Evolutionary conservation across 768 basidiomycete genomes (phyloP).

Genomic region (Piloderma croceum): DNA sequence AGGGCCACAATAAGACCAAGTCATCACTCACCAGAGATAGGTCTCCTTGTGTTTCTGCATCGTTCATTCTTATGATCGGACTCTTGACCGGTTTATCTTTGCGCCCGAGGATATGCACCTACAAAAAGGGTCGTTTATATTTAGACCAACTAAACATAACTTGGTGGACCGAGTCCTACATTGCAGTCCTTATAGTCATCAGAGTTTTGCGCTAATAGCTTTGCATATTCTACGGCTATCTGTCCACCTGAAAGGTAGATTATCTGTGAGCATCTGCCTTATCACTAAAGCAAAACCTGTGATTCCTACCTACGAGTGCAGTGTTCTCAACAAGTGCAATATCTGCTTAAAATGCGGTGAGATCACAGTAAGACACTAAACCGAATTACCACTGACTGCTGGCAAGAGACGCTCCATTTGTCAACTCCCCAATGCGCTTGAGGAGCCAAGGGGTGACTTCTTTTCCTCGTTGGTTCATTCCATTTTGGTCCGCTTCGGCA

Average conservation of each 20-base stretch:
- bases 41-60: no score
- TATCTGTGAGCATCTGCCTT: no score
- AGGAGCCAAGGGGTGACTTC: slow-evolving; percentile 95
- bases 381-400: slow-evolving; percentile 46
- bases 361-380: no score
- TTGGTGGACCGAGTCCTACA: no score
- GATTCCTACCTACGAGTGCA: slow-evolving; percentile 70
- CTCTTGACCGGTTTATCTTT: slow-evolving; percentile 3
- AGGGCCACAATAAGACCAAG: not conserved
- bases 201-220: no score
- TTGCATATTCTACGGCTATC: slow-evolving; percentile 74
- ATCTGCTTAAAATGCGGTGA: slow-evolving; percentile 50
- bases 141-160: not conserved
- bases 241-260: slow-evolving; percentile 50
- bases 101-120: not conserved
- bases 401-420: slow-evolving; percentile 64
- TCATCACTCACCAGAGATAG: no score
- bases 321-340: slow-evolving; percentile 88
- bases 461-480: slow-evolving; percentile 76
- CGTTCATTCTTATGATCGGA: no score
- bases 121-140: not conserved
- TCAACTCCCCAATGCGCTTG: slow-evolving; percentile 74
- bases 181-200: no score
- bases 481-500: slow-evolving; percentile 73
- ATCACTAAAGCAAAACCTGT: no score